Conservation (phyloP, 1,284 basidiomycete species). For the Cutaneotrichosporon sp. region DNA sequence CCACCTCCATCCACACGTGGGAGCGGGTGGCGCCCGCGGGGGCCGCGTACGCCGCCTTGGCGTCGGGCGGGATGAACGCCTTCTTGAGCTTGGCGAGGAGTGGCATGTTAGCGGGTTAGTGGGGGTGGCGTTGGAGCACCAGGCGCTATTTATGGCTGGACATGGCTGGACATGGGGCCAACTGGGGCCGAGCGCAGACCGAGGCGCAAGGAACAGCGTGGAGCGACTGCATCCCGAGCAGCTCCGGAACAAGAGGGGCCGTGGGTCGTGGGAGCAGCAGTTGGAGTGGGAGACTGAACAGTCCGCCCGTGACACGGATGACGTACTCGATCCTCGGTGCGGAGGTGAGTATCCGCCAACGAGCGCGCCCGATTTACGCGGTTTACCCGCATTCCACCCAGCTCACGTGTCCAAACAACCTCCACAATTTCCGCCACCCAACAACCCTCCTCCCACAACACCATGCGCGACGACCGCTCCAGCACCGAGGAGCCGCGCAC, state of each 20-base stretch:
- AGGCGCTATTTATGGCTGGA: too few relatives aligned
- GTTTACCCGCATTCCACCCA: neutral
- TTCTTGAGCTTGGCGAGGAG: constrained; percentile 24
- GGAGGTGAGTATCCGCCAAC: too few relatives aligned
- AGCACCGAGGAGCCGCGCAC: constrained; percentile 1
- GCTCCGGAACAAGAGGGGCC: too few relatives aligned
- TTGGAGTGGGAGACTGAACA: neutral
- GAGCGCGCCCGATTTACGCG: too few relatives aligned
- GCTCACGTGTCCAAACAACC: neutral
- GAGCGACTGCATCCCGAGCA: too few relatives aligned
- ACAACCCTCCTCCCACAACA: too few relatives aligned
- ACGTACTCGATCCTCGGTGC: neutral
- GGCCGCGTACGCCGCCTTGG: constrained; percentile 2
- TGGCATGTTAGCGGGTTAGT: constrained; percentile 8
- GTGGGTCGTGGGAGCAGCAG: too few relatives aligned
- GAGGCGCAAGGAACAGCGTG: too few relatives aligned
- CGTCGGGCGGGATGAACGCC: constrained; percentile 22
- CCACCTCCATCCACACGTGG: constrained; percentile 16
- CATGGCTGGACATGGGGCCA: too few relatives aligned
- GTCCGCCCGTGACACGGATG: neutral
- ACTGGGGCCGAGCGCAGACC: too few relatives aligned
- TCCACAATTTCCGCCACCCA: neutral
- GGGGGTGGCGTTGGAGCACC: too few relatives aligned
- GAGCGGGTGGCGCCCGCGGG: constrained; percentile 21
- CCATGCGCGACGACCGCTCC: constrained; percentile 3